These are phyloP conservation scores for Neurospora sp. DNA, from an alignment of 495 filamentous ascomycete species.

Conservation along the genomic window DNA sequence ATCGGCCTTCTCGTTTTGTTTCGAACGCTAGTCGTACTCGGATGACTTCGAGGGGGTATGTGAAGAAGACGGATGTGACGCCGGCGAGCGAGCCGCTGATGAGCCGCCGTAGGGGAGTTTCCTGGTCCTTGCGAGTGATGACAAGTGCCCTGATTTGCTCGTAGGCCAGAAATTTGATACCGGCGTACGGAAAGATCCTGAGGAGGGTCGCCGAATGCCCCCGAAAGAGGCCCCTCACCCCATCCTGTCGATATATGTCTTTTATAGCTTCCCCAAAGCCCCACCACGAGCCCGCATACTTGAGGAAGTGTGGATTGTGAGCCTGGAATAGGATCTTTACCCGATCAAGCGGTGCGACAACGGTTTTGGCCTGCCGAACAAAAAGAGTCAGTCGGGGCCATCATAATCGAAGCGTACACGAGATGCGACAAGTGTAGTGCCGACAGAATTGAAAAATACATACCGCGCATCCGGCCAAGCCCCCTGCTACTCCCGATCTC, in stretches of 20 bases:
- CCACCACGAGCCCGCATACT: slow-evolving; percentile 80
- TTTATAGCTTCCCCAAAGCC: slow-evolving; percentile 68
- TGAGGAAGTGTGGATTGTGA: slow-evolving; percentile 83
- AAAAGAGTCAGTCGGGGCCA: not conserved
- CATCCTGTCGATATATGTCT: slow-evolving; percentile 71
- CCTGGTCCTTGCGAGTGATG: slow-evolving; percentile 59
- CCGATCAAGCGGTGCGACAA: slow-evolving; percentile 90
- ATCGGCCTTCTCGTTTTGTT: slow-evolving; percentile 57
- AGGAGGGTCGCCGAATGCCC: slow-evolving; percentile 91
- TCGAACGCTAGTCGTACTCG: slow-evolving; percentile 91
- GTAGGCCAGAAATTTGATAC: slow-evolving; percentile 95
- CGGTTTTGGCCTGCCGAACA: slow-evolving; percentile 68
- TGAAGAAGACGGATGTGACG: slow-evolving; percentile 84
- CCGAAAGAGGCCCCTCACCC: slow-evolving; percentile 67
- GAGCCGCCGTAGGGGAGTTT: slow-evolving; percentile 71
- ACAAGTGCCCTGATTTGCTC: slow-evolving; percentile 78
- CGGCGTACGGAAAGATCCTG: slow-evolving; percentile 94
- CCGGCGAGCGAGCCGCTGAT: slow-evolving; percentile 73
- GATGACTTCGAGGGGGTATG: slow-evolving; percentile 88
- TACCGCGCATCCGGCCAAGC: slow-evolving; percentile 80
- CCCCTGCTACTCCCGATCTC: slow-evolving; percentile 74
- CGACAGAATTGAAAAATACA: slow-evolving; percentile 11
- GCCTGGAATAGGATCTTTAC: slow-evolving; percentile 99
- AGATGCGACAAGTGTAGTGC: not conserved
- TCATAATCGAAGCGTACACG: not conserved